A percentile compares a stretch with the other conserved stretches of the same genome.
Conservation (phyloP, 176 grass and related monocot species). For the Carex scoparia region DNA sequence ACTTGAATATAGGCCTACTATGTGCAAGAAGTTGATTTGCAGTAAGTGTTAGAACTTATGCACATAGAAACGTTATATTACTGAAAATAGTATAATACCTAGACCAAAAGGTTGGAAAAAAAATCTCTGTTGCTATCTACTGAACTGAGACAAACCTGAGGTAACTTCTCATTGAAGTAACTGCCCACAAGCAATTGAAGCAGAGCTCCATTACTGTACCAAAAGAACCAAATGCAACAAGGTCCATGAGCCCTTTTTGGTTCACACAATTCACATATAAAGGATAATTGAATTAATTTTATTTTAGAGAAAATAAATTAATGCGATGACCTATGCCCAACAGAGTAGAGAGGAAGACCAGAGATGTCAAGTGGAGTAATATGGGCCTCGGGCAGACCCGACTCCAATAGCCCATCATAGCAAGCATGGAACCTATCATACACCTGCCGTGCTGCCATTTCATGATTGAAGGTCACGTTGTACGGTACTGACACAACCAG, state of each 20-base stretch:
- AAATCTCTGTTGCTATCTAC: background rate
- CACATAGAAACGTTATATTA: background rate
- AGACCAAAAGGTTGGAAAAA: background rate
- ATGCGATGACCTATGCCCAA: constrained; percentile 55
- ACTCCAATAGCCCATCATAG: constrained; percentile 48
- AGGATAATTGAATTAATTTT: background rate
- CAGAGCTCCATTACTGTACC: constrained; percentile 73
- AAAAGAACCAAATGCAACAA: constrained; percentile 2
- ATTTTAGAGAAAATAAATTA: constrained; percentile 8
- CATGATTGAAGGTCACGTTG: constrained; percentile 91
- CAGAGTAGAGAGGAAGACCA: constrained; percentile 62
- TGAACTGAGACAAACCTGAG: constrained; percentile 40
- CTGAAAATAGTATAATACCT: background rate
- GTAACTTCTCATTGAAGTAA: constrained; percentile 79
- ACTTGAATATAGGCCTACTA: too few species aligned
- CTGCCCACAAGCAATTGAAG: constrained; percentile 89
- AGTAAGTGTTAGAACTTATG: background rate
- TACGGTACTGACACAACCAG: constrained; percentile 82
- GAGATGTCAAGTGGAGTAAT: constrained; percentile 43
- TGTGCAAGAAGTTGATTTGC: background rate
- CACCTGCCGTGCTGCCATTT: constrained; percentile 60
- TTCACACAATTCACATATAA: background rate
- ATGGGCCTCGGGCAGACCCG: constrained; percentile 55
- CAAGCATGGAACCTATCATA: constrained; percentile 69
- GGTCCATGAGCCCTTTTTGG: background rate